Percentiles rank a stretch among this genome's conserved stretches.
Evolutionary conservation across 192 early-diverging fungal genomes (phyloP).

Genomic region (Phlyctochytrium arcticum): DNA sequence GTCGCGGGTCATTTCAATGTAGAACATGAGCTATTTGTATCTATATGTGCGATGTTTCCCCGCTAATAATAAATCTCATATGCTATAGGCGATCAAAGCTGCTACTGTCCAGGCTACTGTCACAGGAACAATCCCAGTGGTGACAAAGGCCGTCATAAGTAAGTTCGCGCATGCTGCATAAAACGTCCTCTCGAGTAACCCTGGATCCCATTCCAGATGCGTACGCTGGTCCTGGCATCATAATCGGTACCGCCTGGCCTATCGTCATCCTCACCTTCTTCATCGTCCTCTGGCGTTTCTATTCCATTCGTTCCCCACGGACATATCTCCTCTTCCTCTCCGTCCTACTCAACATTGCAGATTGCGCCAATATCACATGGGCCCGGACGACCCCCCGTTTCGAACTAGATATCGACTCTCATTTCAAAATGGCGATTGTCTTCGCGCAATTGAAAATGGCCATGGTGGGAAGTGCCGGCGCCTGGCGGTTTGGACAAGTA

Average conservation of each 20-base stretch:
- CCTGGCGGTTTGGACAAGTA: conserved; percentile 5
- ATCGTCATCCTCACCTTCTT: not conserved
- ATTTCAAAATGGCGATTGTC: not conserved
- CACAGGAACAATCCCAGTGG: not conserved
- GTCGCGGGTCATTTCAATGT: not conserved
- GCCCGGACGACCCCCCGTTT: not conserved
- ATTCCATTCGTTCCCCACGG: not conserved
- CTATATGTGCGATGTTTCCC: not conserved
- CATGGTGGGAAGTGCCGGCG: not conserved
- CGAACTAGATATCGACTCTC: not conserved
- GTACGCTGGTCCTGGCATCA: not conserved
- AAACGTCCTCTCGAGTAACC: not conserved
- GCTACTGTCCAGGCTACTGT: not conserved
- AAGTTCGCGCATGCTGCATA: not conserved
- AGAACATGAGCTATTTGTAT: not conserved
- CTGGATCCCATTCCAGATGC: not conserved
- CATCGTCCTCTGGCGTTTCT: not conserved
- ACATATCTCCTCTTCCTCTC: not conserved
- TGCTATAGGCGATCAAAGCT: not conserved
- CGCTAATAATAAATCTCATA: not conserved
- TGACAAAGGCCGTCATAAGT: not conserved
- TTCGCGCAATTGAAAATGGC: not conserved
- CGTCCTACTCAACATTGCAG: not conserved
- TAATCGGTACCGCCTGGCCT: not conserved
- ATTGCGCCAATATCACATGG: not conserved